Base-by-base conservation (phyloP, 2,329 filamentous ascomycete species). In the Anisogramma anomala region DNA sequence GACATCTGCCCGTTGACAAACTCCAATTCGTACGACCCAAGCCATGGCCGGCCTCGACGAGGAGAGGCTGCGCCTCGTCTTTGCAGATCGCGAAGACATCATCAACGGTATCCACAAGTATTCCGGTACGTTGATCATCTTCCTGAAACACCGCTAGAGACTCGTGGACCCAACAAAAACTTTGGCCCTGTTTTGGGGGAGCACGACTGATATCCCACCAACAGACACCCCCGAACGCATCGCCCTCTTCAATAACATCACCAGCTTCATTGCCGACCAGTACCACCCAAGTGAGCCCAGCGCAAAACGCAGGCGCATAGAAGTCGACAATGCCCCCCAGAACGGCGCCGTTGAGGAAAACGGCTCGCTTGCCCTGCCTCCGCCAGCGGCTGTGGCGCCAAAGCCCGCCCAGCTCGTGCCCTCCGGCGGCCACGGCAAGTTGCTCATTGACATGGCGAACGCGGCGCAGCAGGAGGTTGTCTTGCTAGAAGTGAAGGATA, bases 401-500 rank as follows among this genome's bases (percentile, higher is more conserved):
- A 35, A 39, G 25, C 18, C 30, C 27, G 36, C 33, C 14, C 41
- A 41, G 15, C 27, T 35, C 8, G 13, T 41, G 10, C 33, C 41
- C 4, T 20, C 26, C 31, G 33, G 22, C 19, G 33, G 46, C 39
- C 39, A 48, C 48, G 44, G 37, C 41, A 41, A 36, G n/a, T 11
- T 46, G 28, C 41, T 46, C 14, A 46, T 46, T 3, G 36, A 46
- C 32, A 36, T 46, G 41, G 44, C 44, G 8, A 46, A 46, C 18
- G 64, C 65, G 36, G 64, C 69, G 1, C 61, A 63, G 2, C 59
- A 63, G 5, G 74, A 79, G 49, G 52, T 64, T 6, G 59, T 79
- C 0, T 57, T 79, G 19, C 62, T 81, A 14, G 72, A 72, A 48
- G 65, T 82, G 45, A 78, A 77, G 56, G 78, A 81, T 33, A 76